phyloP scores from a whole-genome alignment of 176 grass and related monocot species.

The Oryza punctata region DNA sequence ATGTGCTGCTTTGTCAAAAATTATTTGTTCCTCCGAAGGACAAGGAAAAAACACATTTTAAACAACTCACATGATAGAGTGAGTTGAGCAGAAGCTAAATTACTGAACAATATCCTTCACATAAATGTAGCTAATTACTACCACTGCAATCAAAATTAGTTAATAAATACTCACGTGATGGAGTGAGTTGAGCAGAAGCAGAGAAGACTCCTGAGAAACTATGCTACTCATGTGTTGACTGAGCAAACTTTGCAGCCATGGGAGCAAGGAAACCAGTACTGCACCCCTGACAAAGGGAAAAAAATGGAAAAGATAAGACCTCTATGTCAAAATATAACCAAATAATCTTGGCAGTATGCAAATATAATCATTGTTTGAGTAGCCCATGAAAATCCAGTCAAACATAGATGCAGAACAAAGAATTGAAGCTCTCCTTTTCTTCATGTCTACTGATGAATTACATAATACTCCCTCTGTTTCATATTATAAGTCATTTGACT shows the following conservation, averaged over 20 bases:
- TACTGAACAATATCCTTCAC: not conserved
- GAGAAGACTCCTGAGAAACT: slow-evolving; percentile 76
- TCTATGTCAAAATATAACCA: not conserved
- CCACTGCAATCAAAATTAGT: not conserved
- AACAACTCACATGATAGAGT: no score
- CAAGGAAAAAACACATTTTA: not conserved
- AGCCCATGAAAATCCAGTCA: not conserved
- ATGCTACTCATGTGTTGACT: slow-evolving; percentile 75
- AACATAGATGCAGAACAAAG: not conserved
- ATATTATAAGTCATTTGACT: no score
- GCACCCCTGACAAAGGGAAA: slow-evolving; percentile 52
- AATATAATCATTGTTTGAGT: not conserved
- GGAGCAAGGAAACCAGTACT: slow-evolving; percentile 66
- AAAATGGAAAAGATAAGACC: not conserved
- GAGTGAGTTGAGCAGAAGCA: slow-evolving; percentile 73
- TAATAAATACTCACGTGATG: slow-evolving; percentile 59
- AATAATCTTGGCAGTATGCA: not conserved
- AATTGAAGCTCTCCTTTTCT: not conserved
- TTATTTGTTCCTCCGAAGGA: not conserved
- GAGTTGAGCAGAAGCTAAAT: not conserved
- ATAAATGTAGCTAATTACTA: not conserved
- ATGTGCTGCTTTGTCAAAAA: not conserved
- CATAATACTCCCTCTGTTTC: not conserved
- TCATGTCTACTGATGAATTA: not conserved
- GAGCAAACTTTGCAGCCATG: slow-evolving; percentile 82